Evolutionary conservation across 495 filamentous ascomycete species (phyloP).

Genomic region (Penicillium maclennaniae): DNA sequence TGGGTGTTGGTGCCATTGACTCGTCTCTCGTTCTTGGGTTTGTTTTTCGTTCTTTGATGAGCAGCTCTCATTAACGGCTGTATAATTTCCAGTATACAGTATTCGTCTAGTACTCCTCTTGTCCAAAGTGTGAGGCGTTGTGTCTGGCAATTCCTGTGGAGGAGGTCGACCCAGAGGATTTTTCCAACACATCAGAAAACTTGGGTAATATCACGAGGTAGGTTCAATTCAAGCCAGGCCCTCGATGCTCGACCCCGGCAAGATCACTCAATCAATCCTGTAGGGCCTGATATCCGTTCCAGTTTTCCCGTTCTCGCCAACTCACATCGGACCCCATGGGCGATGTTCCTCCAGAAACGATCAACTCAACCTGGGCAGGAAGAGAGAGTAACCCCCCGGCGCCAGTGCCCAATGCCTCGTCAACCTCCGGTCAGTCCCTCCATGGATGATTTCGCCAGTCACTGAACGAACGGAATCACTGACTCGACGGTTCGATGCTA

Average conservation of each 20-base stretch:
- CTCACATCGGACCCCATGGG: constrained; percentile 29
- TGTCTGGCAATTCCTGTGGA: neutral
- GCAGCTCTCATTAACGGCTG: neutral
- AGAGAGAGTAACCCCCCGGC: constrained; percentile 13
- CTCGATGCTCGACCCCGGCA: neutral
- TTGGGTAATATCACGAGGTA: neutral
- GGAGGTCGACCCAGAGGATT: neutral
- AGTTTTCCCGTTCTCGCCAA: neutral
- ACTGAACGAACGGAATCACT: constrained; percentile 4
- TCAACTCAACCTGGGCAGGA: constrained; percentile 20
- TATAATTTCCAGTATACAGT: neutral
- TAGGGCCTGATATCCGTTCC: neutral
- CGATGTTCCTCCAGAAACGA: constrained; percentile 29
- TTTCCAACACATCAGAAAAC: neutral
- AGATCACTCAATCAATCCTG: neutral
- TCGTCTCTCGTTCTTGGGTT: neutral
- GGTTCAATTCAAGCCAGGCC: neutral
- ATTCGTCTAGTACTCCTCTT: neutral
- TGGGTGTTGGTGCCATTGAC: constrained; percentile 1
- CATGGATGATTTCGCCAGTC: neutral
- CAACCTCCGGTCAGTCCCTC: constrained; percentile 25
- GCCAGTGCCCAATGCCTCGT: constrained; percentile 14
- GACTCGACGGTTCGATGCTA: constrained; percentile 9
- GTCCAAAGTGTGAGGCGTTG: neutral
- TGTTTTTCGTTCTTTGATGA: neutral